Evolutionary conservation across 202 grass and related monocot genomes (phyloP).

Genomic region (Elaeis oleifera): DNA sequence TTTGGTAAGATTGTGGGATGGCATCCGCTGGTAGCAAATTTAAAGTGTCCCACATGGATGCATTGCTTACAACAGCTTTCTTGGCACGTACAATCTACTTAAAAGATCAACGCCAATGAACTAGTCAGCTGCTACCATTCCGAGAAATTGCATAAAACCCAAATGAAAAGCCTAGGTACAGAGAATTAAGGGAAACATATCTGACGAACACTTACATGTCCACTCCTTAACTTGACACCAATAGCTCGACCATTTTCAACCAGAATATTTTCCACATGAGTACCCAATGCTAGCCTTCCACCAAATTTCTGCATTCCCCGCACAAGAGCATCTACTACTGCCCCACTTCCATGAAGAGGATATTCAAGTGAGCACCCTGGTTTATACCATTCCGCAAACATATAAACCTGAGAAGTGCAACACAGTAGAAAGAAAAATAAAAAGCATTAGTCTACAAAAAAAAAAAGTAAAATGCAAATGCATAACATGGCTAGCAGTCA

Average conservation of each 20-base stretch:
- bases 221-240: constrained; percentile 78
- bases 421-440: constrained; percentile 21
- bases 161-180: no score
- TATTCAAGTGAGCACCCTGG: constrained; percentile 88
- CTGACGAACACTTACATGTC: constrained; percentile 45
- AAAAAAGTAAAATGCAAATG: background rate
- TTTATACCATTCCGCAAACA: constrained; percentile 99
- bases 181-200: background rate
- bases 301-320: constrained; percentile 72
- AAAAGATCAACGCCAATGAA: constrained; percentile 22
- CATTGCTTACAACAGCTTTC: constrained; percentile 90
- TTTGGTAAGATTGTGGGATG: constrained; percentile 62
- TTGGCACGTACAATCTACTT: constrained; percentile 79
- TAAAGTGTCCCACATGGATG: constrained; percentile 94
- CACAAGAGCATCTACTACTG: constrained; percentile 82
- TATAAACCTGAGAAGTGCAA: constrained; percentile 68
- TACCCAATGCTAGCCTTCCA: constrained; percentile 72
- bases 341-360: constrained; percentile 68
- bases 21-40: constrained; percentile 57
- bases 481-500: no score
- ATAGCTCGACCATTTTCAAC: constrained; percentile 79
- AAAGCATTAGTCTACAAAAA: constrained; percentile 1
- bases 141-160: background rate
- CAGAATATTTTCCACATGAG: constrained; percentile 77
- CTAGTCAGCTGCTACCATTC: constrained; percentile 24